Evolutionary conservation across 1,139 yeast genomes (phyloP), one percentile per base, ranked within the genome.

Genomic region (Kazachstania sp.): DNA sequence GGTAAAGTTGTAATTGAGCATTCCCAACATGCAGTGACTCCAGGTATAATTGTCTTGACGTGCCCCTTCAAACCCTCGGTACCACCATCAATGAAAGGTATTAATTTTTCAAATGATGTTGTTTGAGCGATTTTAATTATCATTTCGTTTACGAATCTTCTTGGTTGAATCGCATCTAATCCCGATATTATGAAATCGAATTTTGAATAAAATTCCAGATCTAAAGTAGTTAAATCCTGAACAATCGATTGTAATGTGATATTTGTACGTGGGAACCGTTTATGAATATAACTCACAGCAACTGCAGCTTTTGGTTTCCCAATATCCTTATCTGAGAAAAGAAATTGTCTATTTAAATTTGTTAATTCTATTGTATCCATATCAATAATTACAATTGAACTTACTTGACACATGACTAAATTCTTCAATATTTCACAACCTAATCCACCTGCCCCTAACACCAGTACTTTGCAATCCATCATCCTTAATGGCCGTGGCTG

Each of bases 41-140:
- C 79, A 0, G 98, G 97, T 16, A 88, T 67, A 38, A 90, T 87
- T 11, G 88, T 86, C 58, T 95, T 81, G 15, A 90, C 79, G 60
- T 92, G 97, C 4, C 98, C 98, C 54, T 86, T 76, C 60, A 92
- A 84, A 0, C 97, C 97, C 61, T 92, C 97, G 0, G 96, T 85
- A 2, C 97, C 98, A 2, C 97, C 97, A 62, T 92, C 98, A 31
- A 92, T 79, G 61, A 92, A 67, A 0, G 97, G 97, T 38, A 86
- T 83, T 30, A 86, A 67, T 1, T 72, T 66, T 42, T 75, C 77
- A 32, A 78, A 78, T 46, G 75, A 74, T 6, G 71, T 67, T 0
- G 64, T 64, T 50, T 75, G 79, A 6, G 84, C 86, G 58, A 86
- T 58, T 5, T 78, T 71, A 1, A 85, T 79, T 41, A 92, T 67